Base-by-base conservation (phyloP, 768 basidiomycete species). In the Mycena amicta region DNA sequence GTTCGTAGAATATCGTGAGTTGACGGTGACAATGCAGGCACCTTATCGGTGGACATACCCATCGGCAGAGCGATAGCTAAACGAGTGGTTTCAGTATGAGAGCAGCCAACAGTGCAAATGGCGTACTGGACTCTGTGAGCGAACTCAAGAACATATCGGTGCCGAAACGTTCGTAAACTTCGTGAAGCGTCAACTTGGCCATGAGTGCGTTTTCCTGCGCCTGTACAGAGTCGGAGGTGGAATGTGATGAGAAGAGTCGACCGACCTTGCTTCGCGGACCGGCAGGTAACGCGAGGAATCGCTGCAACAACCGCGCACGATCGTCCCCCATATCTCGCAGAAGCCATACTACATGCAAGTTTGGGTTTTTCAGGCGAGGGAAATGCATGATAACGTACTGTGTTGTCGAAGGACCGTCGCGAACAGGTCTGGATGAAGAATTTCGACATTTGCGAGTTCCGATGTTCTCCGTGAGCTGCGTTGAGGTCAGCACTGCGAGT, bases 121-220 rank as follows among this genome's bases (percentile, higher is more conserved):
- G 75, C 92, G 31, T 66, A 96, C 95, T 88, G 1, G 96, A 96
- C 70, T 98, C 96, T 0, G 89, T 83, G 23, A 98, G 75, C 18
- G 95, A 95, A 67, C 89, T 94, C 57, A 97, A 77, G 69, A 95
- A 91, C 77, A 97, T 90, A 68, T 98, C 95, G 0, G 85, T 80
- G 29, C 84, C 84, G 77, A 96, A 93, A 5, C 85, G 86, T 33
- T 82, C 80, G 63, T 95, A 87, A 1, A 89, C 90, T 26, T 87
- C 83, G 52, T 91, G 85, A 27, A 98, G 73, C 1, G 86, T 87
- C n/a, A 96, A 74, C 62, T 84, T 87, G 0, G 89, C 95, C 67
- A 92, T 80, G 0, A 97, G 74, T 3, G 83, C 80, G 63, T 84
- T 83, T 67, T 92, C 87, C 67, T 92, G 89, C 11, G 87, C 87